Base-by-base conservation (phyloP, 441 rosid species). In the Eutrema salsugineum region DNA sequence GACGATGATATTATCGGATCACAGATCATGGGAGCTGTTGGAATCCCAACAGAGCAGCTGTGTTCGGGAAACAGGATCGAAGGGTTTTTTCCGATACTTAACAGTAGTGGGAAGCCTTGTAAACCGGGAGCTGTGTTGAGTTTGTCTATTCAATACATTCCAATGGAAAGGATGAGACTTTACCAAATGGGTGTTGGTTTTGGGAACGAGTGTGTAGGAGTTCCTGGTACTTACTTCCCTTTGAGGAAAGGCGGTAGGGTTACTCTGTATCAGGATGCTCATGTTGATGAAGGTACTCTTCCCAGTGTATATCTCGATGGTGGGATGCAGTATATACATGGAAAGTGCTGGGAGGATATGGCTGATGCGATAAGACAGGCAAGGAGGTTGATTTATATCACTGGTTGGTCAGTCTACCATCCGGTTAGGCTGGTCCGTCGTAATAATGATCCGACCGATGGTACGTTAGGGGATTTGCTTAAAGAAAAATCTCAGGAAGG, bases 181-280 rank as follows among this genome's bases (percentile, higher is more conserved):
- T 83, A 83, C 64, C 76, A 75, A 64, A 80, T 62, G 68, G 90
- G 90, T 71, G 79, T 82, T 16, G 78, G 86, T 42, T 68, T 74
- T 22, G 83, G 85, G 54, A 77, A 82, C 51, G 81, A 81, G 4
- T 75, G 81, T 63, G 44, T 65, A 40, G 92, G 92, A 46, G 86
- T 85, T 28, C 90, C 90, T 0, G 86, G 84, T 9, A 84, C 93
- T 5, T 88, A 88, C 58, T 88, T 88, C 68, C 90, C 88, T 49
- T 72, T 88, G 36, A 84, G 90, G 62, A 84, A 76, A 78, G 85
- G 85, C 12, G 85, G 93, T 24, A 83, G 51, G 42, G 87, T 88
- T 72, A 86, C 87, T 38, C 81, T 88, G 32, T 88, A 88, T 79
- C 93, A 88, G 68, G 90, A 88, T 72, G 93, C 90, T 72, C 90